Evolutionary conservation across 192 early-diverging fungal species (phyloP).

Genomic region (Oehlia diaphana): DNA sequence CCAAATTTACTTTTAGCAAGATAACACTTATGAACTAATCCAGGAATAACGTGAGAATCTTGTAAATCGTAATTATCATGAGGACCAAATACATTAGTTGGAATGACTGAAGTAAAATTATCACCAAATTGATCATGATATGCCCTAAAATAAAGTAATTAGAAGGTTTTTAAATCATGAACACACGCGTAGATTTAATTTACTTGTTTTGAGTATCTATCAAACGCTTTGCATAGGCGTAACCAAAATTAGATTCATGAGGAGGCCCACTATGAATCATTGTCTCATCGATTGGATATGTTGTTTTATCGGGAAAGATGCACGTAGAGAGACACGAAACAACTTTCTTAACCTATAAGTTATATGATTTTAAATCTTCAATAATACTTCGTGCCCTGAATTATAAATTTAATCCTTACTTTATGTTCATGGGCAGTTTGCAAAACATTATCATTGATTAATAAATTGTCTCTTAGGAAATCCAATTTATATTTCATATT

Average conservation of each 20-base stretch:
- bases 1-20: conserved; percentile 62
- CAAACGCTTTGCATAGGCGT: conserved; percentile 82
- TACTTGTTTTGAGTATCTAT: conserved; percentile 82
- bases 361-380: not conserved
- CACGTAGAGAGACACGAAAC: conserved; percentile 86
- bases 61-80: conserved; percentile 79
- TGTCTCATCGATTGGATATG: conserved; percentile 82
- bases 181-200: not conserved
- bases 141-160: conserved; percentile 43
- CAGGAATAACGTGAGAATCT: conserved; percentile 80
- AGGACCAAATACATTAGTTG: conserved; percentile 82
- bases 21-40: conserved; percentile 80
- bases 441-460: conserved; percentile 80
- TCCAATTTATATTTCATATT: conserved; percentile 82
- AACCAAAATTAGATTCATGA: conserved; percentile 79
- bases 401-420: conserved; percentile 38
- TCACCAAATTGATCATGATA: conserved; percentile 79
- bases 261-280: conserved; percentile 85
- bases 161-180: not conserved
- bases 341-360: conserved; percentile 70
- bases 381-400: too few species aligned
- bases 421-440: conserved; percentile 58
- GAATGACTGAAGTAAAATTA: conserved; percentile 78
- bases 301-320: conserved; percentile 82
- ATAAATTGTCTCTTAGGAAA: conserved; percentile 73